Percentiles rank a stretch among this genome's conserved stretches.
phyloP scores from a whole-genome alignment of 1,284 basidiomycete species.

The Ceratobasidium sp. region DNA sequence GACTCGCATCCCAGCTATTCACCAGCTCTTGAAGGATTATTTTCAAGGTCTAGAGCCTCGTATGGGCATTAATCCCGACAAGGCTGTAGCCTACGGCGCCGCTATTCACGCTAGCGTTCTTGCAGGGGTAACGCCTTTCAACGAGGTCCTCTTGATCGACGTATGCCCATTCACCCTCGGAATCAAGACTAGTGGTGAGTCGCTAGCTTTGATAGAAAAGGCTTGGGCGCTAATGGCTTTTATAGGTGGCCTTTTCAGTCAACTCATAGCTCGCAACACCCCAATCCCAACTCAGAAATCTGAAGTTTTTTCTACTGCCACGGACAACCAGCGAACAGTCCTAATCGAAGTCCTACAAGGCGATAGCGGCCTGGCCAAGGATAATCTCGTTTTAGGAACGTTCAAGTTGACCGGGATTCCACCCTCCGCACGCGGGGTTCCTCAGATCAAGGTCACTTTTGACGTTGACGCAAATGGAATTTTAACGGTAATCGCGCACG shows the following conservation, averaged over 20 bases:
- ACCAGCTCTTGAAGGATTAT: slow-evolving; percentile 68
- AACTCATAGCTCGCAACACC: slow-evolving; percentile 71
- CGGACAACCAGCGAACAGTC: slow-evolving; percentile 66
- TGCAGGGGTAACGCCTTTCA: slow-evolving; percentile 60
- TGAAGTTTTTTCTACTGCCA: slow-evolving; percentile 71
- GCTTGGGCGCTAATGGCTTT: too few species aligned
- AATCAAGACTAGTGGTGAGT: neutral
- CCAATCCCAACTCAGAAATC: slow-evolving; percentile 74
- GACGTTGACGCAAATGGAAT: slow-evolving; percentile 66
- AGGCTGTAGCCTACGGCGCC: slow-evolving; percentile 99
- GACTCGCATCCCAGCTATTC: slow-evolving; percentile 72
- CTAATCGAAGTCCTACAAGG: slow-evolving; percentile 67
- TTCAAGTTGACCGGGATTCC: slow-evolving; percentile 71
- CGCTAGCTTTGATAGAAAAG: slow-evolving; percentile 60
- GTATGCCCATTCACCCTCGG: slow-evolving; percentile 55
- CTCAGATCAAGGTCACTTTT: slow-evolving; percentile 54
- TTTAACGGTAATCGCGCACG: slow-evolving; percentile 58
- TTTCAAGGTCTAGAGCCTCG: slow-evolving; percentile 65
- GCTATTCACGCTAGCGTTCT: slow-evolving; percentile 89
- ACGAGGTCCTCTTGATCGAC: slow-evolving; percentile 59
- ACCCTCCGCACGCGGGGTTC: slow-evolving; percentile 69
- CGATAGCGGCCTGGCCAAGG: slow-evolving; percentile 69
- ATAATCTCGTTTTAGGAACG: slow-evolving; percentile 72
- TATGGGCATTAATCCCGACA: slow-evolving; percentile 93
- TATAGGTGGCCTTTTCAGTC: slow-evolving; percentile 67